These are phyloP conservation scores for Apiospora arundinis DNA, from an alignment of 2,329 filamentous ascomycete species.

Conservation along the genomic window DNA sequence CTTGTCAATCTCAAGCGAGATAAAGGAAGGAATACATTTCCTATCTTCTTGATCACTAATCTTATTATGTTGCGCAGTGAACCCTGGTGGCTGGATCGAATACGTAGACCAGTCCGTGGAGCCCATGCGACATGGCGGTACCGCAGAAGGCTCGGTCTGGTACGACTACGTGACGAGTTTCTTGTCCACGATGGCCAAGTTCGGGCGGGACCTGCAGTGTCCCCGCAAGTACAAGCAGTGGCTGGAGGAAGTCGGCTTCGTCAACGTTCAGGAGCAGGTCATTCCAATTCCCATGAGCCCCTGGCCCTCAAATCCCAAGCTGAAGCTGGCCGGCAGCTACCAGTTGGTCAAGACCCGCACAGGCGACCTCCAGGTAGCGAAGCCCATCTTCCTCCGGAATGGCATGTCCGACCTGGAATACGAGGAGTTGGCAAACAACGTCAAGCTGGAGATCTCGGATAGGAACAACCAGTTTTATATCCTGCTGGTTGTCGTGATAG, in stretches of 20 bases:
- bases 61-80: not conserved
- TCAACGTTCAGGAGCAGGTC: slow-evolving; percentile 16
- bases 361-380: slow-evolving; percentile 4
- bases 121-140: not conserved
- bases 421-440: not conserved
- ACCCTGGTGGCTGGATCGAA: slow-evolving; percentile 19
- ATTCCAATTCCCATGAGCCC: slow-evolving; percentile 8
- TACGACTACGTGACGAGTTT: not conserved
- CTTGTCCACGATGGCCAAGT: not conserved
- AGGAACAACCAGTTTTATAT: slow-evolving; percentile 9
- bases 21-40: no score
- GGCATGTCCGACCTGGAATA: slow-evolving; percentile 5
- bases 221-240: slow-evolving; percentile 12
- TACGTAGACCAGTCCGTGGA: slow-evolving; percentile 11
- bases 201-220: slow-evolving; percentile 3
- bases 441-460: slow-evolving; percentile 9
- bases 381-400: not conserved
- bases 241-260: slow-evolving; percentile 17
- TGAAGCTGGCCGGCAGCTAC: slow-evolving; percentile 13
- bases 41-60: not conserved
- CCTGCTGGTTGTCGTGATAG: slow-evolving; percentile 6
- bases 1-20: no score
- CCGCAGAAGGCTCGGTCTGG: slow-evolving; percentile 16
- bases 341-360: not conserved
- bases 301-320: not conserved